These are phyloP conservation scores for Neurospora intermedia DNA, from an alignment of 495 filamentous ascomycete species.

Conservation along the genomic window DNA sequence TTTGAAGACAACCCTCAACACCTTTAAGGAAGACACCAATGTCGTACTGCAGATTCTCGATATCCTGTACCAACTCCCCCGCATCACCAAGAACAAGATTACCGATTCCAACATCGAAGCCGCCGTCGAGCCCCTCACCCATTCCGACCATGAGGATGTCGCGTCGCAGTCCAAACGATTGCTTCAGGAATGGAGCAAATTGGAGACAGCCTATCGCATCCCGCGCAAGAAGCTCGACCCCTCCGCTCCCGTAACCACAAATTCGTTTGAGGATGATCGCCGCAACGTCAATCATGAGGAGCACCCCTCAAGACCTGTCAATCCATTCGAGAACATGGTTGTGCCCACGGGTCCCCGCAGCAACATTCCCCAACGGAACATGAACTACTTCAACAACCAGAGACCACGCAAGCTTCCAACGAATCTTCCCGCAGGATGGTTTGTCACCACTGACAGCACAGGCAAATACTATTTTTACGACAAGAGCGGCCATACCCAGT, in stretches of 20 bases:
- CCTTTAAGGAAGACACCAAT: conserved; percentile 81
- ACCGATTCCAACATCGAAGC: conserved; percentile 91
- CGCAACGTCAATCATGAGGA: conserved; percentile 56
- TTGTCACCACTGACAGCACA: conserved; percentile 48
- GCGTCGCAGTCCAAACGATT: conserved; percentile 57
- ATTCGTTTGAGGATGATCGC: conserved; percentile 52
- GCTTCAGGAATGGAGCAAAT: conserved; percentile 74
- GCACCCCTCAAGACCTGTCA: conserved; percentile 9
- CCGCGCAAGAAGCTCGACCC: conserved; percentile 57
- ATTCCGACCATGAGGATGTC: conserved; percentile 63
- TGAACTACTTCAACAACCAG: conserved; percentile 46
- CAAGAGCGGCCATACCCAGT: conserved; percentile 61
- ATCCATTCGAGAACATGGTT: conserved; percentile 26
- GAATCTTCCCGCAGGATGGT: conserved; percentile 73
- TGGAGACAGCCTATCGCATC: conserved; percentile 91
- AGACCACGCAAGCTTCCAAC: conserved; percentile 44
- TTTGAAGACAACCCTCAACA: conserved; percentile 69
- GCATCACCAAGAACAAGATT: conserved; percentile 94
- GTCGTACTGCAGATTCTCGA: conserved; percentile 82
- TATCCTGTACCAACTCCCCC: conserved; percentile 79
- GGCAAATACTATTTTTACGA: conserved; percentile 77
- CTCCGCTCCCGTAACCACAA: conserved; percentile 27
- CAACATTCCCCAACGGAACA: conserved; percentile 51
- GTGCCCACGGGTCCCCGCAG: conserved; percentile 57
- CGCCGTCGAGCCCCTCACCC: conserved; percentile 59